Evolutionary conservation across 768 basidiomycete species (phyloP), one percentile per base, ranked within the genome.

Genomic region (Pisolithus sp.): DNA sequence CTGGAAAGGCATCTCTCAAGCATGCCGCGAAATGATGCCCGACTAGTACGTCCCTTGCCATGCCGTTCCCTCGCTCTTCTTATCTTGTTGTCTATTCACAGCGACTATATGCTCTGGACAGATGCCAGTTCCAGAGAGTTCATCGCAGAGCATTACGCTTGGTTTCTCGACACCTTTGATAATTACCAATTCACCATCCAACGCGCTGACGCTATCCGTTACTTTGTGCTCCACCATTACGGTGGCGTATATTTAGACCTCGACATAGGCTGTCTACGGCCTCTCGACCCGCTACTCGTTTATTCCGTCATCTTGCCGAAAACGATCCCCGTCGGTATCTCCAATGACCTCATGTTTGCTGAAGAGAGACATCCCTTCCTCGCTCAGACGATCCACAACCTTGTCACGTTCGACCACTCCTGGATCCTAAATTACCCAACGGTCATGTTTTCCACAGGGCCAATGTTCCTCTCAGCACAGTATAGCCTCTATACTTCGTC

Each of bases 381-480:
- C 73, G 85, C 86, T 37, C 89, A 94, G 69, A 89, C 91, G 46
- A 94, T 97, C 57, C 88, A 94, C 72, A 91, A 88, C 66, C 81
- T 97, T 53, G 77, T 83, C 61, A 84, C 85, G 20, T 99, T 95
- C 65, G 91, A 98, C 71, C 91, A 95, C 67, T 81, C 83, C 48
- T 99, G 91, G 85, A 68, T 96, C 49, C 82, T 94, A 64, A 96
- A 98, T 70, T 99, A 99, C 60, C 96, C 96, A 30, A 99, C 96
- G 24, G 96, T 99, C 74, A 99, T 99, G 96, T 99, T 99, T 72
- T 93, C 93, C 49, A 99, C 96, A 0, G 95, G 95, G 1, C 96
- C 96, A 61, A 99, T 99, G 96, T 99, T 97, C 71, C 73, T 99
- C 12, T 97, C 94, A 0, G 84, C 86, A 3, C 92, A 96, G 65